Conservation (phyloP, 2,329 filamentous ascomycete genomes). For the Ceratocystiopsis minuta region DNA sequence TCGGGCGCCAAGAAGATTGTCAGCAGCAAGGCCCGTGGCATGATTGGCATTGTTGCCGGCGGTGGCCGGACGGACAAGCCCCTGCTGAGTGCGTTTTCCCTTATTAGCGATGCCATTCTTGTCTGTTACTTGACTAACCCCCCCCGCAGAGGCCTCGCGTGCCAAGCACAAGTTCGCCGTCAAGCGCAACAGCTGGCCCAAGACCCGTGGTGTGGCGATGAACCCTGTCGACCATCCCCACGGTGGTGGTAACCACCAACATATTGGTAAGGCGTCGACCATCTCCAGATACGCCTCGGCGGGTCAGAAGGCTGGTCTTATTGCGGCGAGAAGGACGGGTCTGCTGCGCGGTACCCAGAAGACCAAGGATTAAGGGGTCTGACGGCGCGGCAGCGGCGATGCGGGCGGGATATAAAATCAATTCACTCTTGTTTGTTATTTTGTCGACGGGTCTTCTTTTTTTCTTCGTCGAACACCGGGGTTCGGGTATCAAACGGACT, state of each 20-base stretch:
- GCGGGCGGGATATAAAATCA: no score
- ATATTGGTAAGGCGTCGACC: constrained; percentile 99
- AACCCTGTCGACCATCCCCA: constrained; percentile 99
- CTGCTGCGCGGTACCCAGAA: constrained; percentile 99
- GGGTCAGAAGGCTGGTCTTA: constrained; percentile 99
- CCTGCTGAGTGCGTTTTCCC: constrained; percentile 53
- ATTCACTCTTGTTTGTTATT: background rate
- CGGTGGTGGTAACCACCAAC: constrained; percentile 99
- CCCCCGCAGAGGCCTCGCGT: constrained; percentile 71
- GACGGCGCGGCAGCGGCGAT: no score
- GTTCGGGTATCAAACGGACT: no score
- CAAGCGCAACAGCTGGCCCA: constrained; percentile 99
- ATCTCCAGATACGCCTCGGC: constrained; percentile 94
- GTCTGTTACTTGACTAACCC: background rate
- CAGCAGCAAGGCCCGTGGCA: constrained; percentile 78
- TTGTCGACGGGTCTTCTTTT: background rate
- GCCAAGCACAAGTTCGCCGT: constrained; percentile 99
- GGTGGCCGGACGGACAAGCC: constrained; percentile 99
- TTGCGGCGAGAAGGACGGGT: constrained; percentile 98
- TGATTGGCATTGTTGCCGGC: constrained; percentile 99
- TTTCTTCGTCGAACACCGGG: background rate
- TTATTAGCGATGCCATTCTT: background rate
- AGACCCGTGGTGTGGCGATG: constrained; percentile 99
- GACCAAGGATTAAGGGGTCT: constrained; percentile 68
- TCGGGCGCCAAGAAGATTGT: constrained; percentile 98